Percentiles rank a stretch among this genome's conserved stretches.
Conservation (phyloP, 225 moss, liverwort and hornwort genomes). For the Bryoerythrophyllum caledonicum region DNA sequence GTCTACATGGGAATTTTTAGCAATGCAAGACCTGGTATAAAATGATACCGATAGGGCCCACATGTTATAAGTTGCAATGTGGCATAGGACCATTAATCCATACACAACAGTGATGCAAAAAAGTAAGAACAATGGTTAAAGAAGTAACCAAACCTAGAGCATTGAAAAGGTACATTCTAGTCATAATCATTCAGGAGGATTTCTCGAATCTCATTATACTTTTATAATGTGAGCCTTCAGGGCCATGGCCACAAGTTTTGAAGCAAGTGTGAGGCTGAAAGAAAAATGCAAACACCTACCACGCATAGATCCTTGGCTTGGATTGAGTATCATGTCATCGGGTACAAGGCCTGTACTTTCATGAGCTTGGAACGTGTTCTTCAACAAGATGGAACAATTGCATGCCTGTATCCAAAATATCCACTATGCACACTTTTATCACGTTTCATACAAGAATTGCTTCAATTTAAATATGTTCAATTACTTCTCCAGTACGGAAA, state of each 20-base stretch:
- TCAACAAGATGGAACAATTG: neutral
- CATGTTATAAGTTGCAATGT: neutral
- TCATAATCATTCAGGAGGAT: slow-evolving; percentile 16
- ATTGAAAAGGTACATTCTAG: neutral
- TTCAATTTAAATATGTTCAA: neutral
- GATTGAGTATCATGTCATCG: neutral
- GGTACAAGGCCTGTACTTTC: neutral
- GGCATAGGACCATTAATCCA: neutral
- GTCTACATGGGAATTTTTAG: neutral
- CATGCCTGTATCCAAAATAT: neutral
- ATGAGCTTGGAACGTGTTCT: neutral
- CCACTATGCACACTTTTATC: neutral
- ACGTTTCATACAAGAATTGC: neutral
- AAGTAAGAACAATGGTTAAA: neutral
- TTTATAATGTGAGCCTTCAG: neutral
- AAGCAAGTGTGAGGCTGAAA: neutral
- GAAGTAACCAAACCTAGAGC: neutral
- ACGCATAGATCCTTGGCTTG: neutral
- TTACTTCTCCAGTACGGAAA: too few relatives aligned
- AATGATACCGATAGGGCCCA: too few relatives aligned
- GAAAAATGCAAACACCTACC: neutral
- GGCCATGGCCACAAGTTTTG: neutral
- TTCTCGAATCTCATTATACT: slow-evolving; percentile 5
- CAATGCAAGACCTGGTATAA: neutral
- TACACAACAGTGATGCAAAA: neutral